A percentile compares a stretch with the other conserved stretches of the same genome.
These are phyloP conservation scores for Moniliella sp. DNA, from an alignment of 1,284 basidiomycete species.

Conservation along the genomic window DNA sequence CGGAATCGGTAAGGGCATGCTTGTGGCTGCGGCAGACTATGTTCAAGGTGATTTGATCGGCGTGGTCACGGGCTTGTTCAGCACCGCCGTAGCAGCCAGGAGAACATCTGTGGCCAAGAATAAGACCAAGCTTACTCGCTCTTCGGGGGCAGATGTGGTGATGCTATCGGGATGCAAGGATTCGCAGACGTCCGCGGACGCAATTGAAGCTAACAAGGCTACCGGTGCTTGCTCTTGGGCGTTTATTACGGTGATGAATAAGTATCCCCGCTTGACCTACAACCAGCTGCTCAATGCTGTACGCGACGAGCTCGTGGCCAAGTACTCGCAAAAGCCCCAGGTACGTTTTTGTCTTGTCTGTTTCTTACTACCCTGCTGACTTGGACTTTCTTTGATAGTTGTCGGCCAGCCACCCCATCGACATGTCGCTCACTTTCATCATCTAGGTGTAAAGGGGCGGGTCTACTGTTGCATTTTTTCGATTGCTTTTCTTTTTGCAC, in stretches of 20 bases:
- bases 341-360: no score
- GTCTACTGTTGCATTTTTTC: no score
- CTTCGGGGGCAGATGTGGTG: conserved; percentile 53
- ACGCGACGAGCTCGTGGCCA: conserved; percentile 18
- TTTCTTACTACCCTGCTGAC: no score
- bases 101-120: conserved; percentile 44
- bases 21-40: conserved; percentile 46
- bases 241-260: conserved; percentile 38
- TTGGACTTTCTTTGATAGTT: no score
- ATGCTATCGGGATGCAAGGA: conserved; percentile 57
- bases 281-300: conserved; percentile 26
- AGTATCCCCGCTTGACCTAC: conserved; percentile 27
- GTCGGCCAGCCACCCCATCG: no score
- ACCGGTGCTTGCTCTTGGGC: conserved; percentile 43
- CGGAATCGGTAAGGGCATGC: conserved; percentile 27
- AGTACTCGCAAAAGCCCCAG: conserved; percentile 31
- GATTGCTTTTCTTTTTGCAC: no score
- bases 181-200: conserved; percentile 74
- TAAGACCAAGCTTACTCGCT: conserved; percentile 47
- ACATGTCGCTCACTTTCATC: no score
- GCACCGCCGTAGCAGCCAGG: conserved; percentile 35
- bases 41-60: conserved; percentile 33
- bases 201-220: conserved; percentile 54
- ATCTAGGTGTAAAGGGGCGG: no score
- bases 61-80: conserved; percentile 30